Evolutionary conservation across 257 asterid genomes (phyloP), one percentile per base, ranked within the genome.

Genomic region (Ballota nigra): DNA sequence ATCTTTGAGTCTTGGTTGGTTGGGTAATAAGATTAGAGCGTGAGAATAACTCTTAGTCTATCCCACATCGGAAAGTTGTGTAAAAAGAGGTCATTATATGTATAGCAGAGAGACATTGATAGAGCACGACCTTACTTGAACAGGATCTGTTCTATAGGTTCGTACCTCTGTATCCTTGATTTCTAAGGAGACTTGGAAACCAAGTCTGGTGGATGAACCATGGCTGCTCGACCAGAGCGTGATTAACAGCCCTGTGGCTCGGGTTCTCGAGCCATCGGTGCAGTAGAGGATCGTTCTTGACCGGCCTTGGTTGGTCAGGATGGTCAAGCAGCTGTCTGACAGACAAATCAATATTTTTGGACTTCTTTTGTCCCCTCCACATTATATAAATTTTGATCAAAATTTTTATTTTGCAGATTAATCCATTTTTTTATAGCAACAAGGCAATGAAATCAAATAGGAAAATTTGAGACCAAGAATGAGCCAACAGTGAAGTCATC

Each of bases 151-250:
- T 51, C 63, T 49, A 29, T 67, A 29, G 8, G 16, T 47, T 67
- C 63, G 49, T 67, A 47, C 61, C 33, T 43, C 61, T 67, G 61
- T 26, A 51, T 49, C 34, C 53, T 63, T 20, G 69, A 40, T 2
- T 20, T 22, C 34, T 38, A 63, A n/a, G 71, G 71, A 63, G 71
- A 72, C 56, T n/a, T 63, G 77, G 77, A 73, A 73, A 73, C 58
- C 57, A 73, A 47, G 77, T 63, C 71, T 73, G 71, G 77, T 63
- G 41, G 77, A 73, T 73, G 71, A 33, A 73, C 20, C 5, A 20
- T 62, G 64, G 66, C 45, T 63, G 45, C 77, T 23, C 33, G 77
- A 8, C 71, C 33, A 72, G 77, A 72, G 77, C 77, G 77, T 72
- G 77, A 72, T 45, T 72, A 63, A 49, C 77, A 58, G 59, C 49